phyloP scores from a whole-genome alignment of 2,329 filamentous ascomycete species.

The Hortaea werneckii region DNA sequence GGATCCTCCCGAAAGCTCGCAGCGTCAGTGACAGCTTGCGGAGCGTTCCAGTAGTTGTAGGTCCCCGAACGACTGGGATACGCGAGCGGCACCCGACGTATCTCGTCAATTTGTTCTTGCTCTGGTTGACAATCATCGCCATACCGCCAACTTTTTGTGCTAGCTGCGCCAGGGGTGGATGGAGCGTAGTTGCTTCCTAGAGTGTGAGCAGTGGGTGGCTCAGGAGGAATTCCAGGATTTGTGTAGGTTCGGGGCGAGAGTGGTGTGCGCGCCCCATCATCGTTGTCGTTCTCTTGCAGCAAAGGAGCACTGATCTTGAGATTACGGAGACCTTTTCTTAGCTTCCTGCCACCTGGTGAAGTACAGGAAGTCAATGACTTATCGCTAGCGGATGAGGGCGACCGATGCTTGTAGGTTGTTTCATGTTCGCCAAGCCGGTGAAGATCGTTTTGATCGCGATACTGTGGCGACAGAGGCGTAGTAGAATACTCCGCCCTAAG shows the following conservation, averaged over 20 bases:
- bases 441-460: neutral
- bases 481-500: slow-evolving; percentile 17
- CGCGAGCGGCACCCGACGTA: slow-evolving; percentile 16
- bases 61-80: slow-evolving; percentile 13
- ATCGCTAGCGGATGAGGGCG: slow-evolving; percentile 29
- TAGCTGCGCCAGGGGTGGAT: slow-evolving; percentile 22
- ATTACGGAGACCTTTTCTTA: slow-evolving; percentile 37
- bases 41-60: slow-evolving; percentile 10
- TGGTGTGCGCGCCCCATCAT: slow-evolving; percentile 40
- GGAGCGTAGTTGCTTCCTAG: slow-evolving; percentile 18
- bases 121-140: slow-evolving; percentile 6
- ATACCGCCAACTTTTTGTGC: slow-evolving; percentile 8
- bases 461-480: slow-evolving; percentile 10
- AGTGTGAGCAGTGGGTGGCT: slow-evolving; percentile 31
- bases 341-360: slow-evolving; percentile 14
- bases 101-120: slow-evolving; percentile 13
- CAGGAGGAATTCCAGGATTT: slow-evolving; percentile 46
- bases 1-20: slow-evolving; percentile 10
- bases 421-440: slow-evolving; percentile 8
- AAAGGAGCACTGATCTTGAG: slow-evolving; percentile 49
- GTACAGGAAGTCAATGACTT: slow-evolving; percentile 17
- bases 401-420: slow-evolving; percentile 16
- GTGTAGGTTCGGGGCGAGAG: slow-evolving; percentile 43
- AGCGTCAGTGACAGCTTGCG: slow-evolving; percentile 9
- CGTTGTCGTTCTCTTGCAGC: slow-evolving; percentile 30